Base-by-base conservation (phyloP, 2,329 filamentous ascomycete species). In the Thielaviopsis ethacetica region DNA sequence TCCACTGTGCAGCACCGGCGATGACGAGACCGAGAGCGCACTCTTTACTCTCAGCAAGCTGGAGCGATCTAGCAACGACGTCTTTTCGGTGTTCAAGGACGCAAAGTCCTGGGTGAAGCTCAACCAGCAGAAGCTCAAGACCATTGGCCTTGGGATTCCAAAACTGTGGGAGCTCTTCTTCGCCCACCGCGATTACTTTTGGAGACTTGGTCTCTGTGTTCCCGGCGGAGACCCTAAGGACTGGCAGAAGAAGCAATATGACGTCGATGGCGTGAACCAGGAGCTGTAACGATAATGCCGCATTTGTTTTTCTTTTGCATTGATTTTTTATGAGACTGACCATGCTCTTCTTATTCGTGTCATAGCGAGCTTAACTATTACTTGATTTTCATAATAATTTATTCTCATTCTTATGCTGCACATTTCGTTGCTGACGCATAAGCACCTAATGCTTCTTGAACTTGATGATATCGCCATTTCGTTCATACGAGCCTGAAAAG, bases 161-260 rank as follows among this genome's bases (percentile, higher is more conserved):
- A 87, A 85, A 69, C 78, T 94, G n/a, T 95, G 91, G 89, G 83
- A 95, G 71, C 73, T 96, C 7, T 85, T 97, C 67, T 95, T 94
- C 70, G 87, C 91, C 1, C 93, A 98, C 72, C 76, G 93, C 47
- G 93, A 98, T 72, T 98, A 98, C 70, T 97, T 98, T 71, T 95
- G 89, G 88, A 79, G 93, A 59, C 71, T 98, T 57, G 93, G 93
- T 0, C 73, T 97, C 34, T 98, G 93, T 71, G 76, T 96, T 1
- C 91, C 91, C 0, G 86, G 86, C 13, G 86, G 87, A 13, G 84
- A 86, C 67, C 83, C 84, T 2, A 73, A 75, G 53, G 79, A 87
- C 64, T 87, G 84, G 84, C 80, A 76, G 19, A 72, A 78, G 62
- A 74, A 76, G 53, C 70, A 67, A 61, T 76, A 80, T 66, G 70